Evolutionary conservation across 306 rosid species (phyloP).

Genomic region (Rosa persica): DNA sequence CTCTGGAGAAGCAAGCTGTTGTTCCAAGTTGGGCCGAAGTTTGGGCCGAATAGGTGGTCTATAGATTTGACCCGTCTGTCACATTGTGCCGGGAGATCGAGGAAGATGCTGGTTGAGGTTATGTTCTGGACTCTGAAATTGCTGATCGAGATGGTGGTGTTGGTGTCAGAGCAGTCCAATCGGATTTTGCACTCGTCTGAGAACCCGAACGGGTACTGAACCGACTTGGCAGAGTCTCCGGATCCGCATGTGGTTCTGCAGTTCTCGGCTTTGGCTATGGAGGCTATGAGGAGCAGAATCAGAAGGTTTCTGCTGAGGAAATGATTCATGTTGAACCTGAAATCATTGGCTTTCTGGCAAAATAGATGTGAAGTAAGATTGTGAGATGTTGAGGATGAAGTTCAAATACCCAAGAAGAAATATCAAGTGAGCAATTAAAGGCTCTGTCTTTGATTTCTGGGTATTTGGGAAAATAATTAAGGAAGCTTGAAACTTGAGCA

Average conservation of each 20-base stretch:
- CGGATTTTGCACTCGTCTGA: slow-evolving; percentile 36
- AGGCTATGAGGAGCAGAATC: slow-evolving; percentile 24
- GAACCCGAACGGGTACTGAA: slow-evolving; percentile 74
- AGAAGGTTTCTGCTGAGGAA: slow-evolving; percentile 21
- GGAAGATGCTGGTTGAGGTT: slow-evolving; percentile 44
- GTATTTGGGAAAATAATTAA: neutral
- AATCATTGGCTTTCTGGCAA: neutral
- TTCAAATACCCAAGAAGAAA: neutral
- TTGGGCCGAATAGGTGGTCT: slow-evolving; percentile 20
- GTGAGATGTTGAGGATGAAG: neutral
- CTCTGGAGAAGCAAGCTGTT: slow-evolving; percentile 59
- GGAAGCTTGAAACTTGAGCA: slow-evolving; percentile 33
- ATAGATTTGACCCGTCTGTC: slow-evolving; percentile 41
- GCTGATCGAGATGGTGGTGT: slow-evolving; percentile 25
- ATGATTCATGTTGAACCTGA: slow-evolving; percentile 9
- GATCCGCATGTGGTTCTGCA: slow-evolving; percentile 35
- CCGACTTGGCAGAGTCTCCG: neutral
- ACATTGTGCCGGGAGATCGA: slow-evolving; percentile 52
- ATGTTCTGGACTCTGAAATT: slow-evolving; percentile 45
- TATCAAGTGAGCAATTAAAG: neutral
- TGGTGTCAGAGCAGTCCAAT: slow-evolving; percentile 23
- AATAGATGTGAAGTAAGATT: neutral
- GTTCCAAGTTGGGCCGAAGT: slow-evolving; percentile 42
- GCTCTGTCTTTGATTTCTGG: neutral
- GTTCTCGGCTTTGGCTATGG: slow-evolving; percentile 38